Evolutionary conservation across 225 moss, liverwort and hornwort species (phyloP), one percentile per base, ranked within the genome.

Genomic region (Polytrichum commune): DNA sequence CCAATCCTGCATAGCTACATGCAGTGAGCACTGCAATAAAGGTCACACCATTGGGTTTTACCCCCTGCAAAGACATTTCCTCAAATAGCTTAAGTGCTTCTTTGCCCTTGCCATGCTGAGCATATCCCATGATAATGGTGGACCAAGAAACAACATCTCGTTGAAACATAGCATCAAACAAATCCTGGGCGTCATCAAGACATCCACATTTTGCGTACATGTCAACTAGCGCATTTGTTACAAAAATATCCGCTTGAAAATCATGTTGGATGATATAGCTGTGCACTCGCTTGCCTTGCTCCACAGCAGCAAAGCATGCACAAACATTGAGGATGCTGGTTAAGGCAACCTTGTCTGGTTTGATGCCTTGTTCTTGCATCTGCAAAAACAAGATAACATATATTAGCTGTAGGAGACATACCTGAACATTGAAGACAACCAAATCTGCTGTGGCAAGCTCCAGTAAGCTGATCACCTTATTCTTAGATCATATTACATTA

Each of bases 21-120:
- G 85, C 85, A 5, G 85, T 82, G 28, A 85, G 70, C 2, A 79
- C 73, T 32, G 74, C 82, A 33, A 82, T 82, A 67, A 86, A 81
- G 18, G 82, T 82, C 67, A 86, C 64, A 27, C 68, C 82, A 62
- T 80, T 80, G 4, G 86, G 86, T 5, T 9, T n/a, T 35, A 77
- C 58, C 9, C 23, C 29, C 64, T 74, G 71, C 25, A 56, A 23
- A 27, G 74, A 54, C 63, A 63, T 63, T 63, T 63, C 25, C 8
- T 29, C 27, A 28, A 63, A 63, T 9, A 63, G 16, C 25, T 9
- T 53, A 25, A 71, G 25, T 5, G 62, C 71, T 53, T 53, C 71
- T 24, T 62, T 22, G 8, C 62, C 62, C 24, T 27, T 28, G 20
- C 61, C 62, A 62, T 53, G 60, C 46, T 46, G 24, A 16, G 71